Conservation (phyloP, 1,139 yeast species). For the Lodderomyces elongisporus region DNA sequence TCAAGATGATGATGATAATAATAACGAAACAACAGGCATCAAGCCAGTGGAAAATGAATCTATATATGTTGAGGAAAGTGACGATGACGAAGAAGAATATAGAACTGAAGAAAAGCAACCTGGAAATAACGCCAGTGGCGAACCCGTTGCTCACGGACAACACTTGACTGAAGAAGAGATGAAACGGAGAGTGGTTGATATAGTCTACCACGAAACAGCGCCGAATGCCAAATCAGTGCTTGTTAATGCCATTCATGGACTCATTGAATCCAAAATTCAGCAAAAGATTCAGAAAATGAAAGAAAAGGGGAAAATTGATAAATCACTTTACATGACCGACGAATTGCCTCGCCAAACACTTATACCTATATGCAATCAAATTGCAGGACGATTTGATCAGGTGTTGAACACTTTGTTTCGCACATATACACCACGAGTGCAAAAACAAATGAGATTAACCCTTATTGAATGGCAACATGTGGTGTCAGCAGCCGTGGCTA, state of each 20-base stretch:
- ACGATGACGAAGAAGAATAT: constrained; percentile 1
- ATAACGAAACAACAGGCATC: not conserved
- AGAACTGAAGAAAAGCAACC: constrained; percentile 2
- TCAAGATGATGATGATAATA: too few relatives aligned
- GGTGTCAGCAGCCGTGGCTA: not conserved
- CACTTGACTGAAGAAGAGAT: too few relatives aligned
- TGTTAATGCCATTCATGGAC: constrained; percentile 35
- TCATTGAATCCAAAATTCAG: constrained; percentile 29
- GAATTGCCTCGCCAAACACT: constrained; percentile 1
- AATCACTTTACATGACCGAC: constrained; percentile 6
- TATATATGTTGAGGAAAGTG: constrained; percentile 1
- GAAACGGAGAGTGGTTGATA: constrained; percentile 5
- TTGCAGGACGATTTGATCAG: constrained; percentile 20
- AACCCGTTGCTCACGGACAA: too few relatives aligned
- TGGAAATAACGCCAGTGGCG: constrained; percentile 1
- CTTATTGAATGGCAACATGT: constrained; percentile 25
- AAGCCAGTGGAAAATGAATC: constrained; percentile 1
- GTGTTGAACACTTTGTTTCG: constrained; percentile 10
- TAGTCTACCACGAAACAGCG: constrained; percentile 10
- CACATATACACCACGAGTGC: not conserved
- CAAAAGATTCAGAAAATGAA: constrained; percentile 14
- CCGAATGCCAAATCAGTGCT: constrained; percentile 31
- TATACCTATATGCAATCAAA: constrained; percentile 15
- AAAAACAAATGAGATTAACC: not conserved
- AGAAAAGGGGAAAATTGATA: constrained; percentile 6